Conservation (phyloP, 306 rosid genomes). For the Echinosophora koreensis region DNA sequence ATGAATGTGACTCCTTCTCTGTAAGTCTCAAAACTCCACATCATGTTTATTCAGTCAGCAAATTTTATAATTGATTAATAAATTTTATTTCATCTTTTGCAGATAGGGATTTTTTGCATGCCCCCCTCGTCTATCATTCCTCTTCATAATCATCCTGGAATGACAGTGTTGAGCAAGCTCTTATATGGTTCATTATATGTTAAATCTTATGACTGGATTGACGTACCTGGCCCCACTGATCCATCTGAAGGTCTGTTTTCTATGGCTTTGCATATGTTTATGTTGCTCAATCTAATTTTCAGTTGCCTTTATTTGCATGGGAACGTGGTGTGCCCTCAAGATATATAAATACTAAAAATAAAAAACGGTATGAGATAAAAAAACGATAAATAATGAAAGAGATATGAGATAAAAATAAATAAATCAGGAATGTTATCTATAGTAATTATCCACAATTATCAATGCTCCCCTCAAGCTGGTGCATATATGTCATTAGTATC, state of each 20-base stretch:
- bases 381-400: too few species aligned
- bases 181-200: slow-evolving; percentile 57
- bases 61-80: slow-evolving; percentile 20
- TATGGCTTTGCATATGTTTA: slow-evolving; percentile 21
- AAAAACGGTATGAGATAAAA: too few species aligned
- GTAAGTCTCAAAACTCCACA: slow-evolving; percentile 56
- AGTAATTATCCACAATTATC: neutral
- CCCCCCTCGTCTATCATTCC: slow-evolving; percentile 86
- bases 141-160: slow-evolving; percentile 74
- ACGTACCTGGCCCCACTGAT: slow-evolving; percentile 60
- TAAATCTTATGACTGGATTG: slow-evolving; percentile 72
- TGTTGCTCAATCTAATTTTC: neutral
- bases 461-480: neutral
- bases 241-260: slow-evolving; percentile 69
- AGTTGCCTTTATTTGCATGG: slow-evolving; percentile 17
- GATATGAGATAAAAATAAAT: neutral
- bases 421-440: neutral
- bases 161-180: slow-evolving; percentile 74
- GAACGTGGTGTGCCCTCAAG: slow-evolving; percentile 7
- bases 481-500: neutral
- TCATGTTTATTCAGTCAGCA: slow-evolving; percentile 19
- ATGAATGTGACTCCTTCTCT: slow-evolving; percentile 87
- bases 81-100: slow-evolving; percentile 39
- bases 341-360: too few species aligned
- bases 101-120: slow-evolving; percentile 99